Evolutionary conservation across 805 yeast species (phyloP), one percentile per base, ranked within the genome.

Genomic region (Clavispora asparagi): DNA sequence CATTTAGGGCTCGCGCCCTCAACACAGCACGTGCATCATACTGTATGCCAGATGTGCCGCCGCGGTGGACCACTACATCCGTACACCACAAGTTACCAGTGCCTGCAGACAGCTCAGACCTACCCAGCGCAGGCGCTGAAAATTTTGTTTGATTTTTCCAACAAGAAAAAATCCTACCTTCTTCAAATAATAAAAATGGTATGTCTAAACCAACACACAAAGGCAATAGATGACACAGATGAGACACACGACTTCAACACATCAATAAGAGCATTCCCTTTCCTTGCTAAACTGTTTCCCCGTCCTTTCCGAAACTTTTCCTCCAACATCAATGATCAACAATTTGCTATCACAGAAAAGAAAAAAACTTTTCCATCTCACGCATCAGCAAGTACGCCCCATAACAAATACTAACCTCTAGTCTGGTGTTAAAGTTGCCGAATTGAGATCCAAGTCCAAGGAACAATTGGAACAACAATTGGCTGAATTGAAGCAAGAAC

Each of bases 391-490:
- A 32, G 11, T 7, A 2, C 11, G n/a, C 35, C 19, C 13, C 35
- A 32, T n/a, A 14, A 10, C 35, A n/a, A 3, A 7, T 61, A 61
- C 64, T 60, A 61, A 61, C 65, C 39, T 43, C 39, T 11, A 83
- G 94, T 90, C 92, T 76, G 91, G 87, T 73, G 78, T 90, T 73
- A 92, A 87, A 78, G 84, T 96, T 77, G 88, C 79, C 82, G 97
- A 92, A 85, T 84, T 94, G 76, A 87, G 96, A 79, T 84, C 94
- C 73, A 87, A 90, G 79, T 86, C 97, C 72, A 92, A 91, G 87
- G 95, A 89, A 64, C 92, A 91, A 79, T 89, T 94, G 75, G 91
- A 89, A 79, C 75, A 78, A 70, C 94, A 91, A 81, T 87, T 94
- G 74, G 85, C 83, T 68, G 97, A 91, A 74, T 85, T 90, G 76